Base-by-base conservation (phyloP, 805 yeast genomes). In the Saturnispora saitoi region DNA sequence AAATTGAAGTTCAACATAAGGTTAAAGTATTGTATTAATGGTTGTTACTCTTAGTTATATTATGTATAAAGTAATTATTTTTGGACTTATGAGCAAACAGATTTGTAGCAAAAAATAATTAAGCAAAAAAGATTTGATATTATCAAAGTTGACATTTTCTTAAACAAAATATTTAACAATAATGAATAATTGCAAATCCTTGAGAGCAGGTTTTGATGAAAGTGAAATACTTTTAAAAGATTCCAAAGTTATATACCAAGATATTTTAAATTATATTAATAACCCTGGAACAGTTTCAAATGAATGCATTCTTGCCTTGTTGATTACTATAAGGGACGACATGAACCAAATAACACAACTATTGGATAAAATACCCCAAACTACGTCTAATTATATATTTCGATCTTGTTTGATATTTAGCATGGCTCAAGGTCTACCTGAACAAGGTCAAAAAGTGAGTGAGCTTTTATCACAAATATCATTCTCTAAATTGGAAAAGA, bases 401-500 rank as follows among this genome's bases (percentile, higher is more conserved):
- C 15, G 38, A 17, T n/a, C 20, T 2, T 34, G 38, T 34, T 11
- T 34, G 17, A 34, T 17, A 34, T 22, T 34, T 34, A 22, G 22
- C 22, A 17, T 34, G 20, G 38, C 38, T n/a, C 12, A 10, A 19
- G 8, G 4, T n/a, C 11, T 10, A 15, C 38, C 15, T 3, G 7
- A n/a, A 8, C 38, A 8, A 17, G 24, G 14, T 15, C 38, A 19
- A 17, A 22, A 34, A 34, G 11, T 34, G 11, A 19, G 2, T 4
- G 38, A 34, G 8, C 24, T 19, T 7, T n/a, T 34, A 19, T 4
- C 22, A 17, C 38, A 34, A 17, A 8, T 34, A 17, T 34, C 43
- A 41, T 30, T 41, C 26, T 10, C 32, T 3, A 41, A 19, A 65
- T 32, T 0, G 66, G 65, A 15, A 54, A 14, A 3, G 61, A 36